Base-by-base conservation (phyloP, 768 basidiomycete genomes). In the Termitomyces sp. region DNA sequence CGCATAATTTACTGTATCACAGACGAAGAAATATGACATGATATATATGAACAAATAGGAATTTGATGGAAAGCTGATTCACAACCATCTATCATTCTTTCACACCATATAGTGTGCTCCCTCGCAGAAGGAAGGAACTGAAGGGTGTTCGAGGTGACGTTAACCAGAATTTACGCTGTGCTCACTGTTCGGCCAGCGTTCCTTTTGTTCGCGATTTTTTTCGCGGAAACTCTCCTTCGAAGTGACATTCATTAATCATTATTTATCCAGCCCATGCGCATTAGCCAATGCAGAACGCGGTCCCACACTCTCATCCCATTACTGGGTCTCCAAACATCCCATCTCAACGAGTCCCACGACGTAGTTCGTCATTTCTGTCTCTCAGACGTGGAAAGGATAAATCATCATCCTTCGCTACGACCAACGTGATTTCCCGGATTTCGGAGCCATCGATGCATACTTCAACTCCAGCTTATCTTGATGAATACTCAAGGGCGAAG, bases 361-460 rank as follows among this genome's bases (percentile, higher is more conserved):
- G 81, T 69, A 84, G 77, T 63, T 71, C 77, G 22, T 84, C 86
- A 8, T 82, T 84, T 65, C 67, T 84, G 35, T 85, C 86, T 28
- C 72, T 84, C 49, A 73, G 77, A 58, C 77, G 76, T 58, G 80
- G 80, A 69, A 79, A 77, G 66, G 72, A 78, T 58, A 75, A 75
- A 66, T 67, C 68, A 13, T 54, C 65, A 44, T 44, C 67, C 49
- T 55, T 62, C 47, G 54, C 57, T 44, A 58, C 68, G 58, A 28
- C 68, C 50, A 61, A 48, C 55, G 59, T 64, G 44, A 61, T 61
- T 56, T 50, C 58, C 56, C 68, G 69, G 57, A 58, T 65, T 51
- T 57, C 68, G 57, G 66, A 65, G 59, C 65, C 69, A 56, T 71
- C 73, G 46, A 24, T 33, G 62, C 62, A 67, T 66, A 58, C 62